Evolutionary conservation across 2,329 filamentous ascomycete genomes (phyloP).

Genomic region (Allantophomopsis cytisporea): DNA sequence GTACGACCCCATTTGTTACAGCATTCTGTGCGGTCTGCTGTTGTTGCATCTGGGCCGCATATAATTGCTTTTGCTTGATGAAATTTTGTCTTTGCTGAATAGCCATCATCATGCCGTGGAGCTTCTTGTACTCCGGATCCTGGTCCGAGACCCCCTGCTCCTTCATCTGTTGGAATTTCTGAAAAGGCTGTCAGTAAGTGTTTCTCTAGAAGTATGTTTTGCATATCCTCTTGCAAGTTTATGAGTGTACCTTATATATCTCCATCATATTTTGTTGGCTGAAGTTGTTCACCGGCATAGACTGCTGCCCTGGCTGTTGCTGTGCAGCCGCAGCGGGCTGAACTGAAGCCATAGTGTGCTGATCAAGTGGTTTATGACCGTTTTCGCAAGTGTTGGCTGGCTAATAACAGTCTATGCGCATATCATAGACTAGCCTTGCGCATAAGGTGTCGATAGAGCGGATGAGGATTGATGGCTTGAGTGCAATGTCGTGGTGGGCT

Average conservation of each 20-base stretch:
- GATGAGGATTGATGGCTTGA: slow-evolving; percentile 5
- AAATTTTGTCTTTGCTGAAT: slow-evolving; percentile 47
- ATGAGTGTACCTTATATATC: slow-evolving; percentile 42
- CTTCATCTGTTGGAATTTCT: slow-evolving; percentile 90
- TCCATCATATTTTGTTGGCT: slow-evolving; percentile 42
- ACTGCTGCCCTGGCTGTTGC: slow-evolving; percentile 45
- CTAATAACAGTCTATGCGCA: slow-evolving; percentile 13
- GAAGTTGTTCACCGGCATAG: slow-evolving; percentile 28
- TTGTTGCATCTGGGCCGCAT: slow-evolving; percentile 38
- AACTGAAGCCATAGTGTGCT: slow-evolving; percentile 61
- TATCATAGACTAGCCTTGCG: slow-evolving; percentile 20
- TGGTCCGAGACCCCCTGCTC: slow-evolving; percentile 64
- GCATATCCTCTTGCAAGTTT: slow-evolving; percentile 2
- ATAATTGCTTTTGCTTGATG: slow-evolving; percentile 28
- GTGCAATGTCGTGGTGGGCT: slow-evolving; percentile 6
- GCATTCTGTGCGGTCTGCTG: slow-evolving; percentile 41
- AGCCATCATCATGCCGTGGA: slow-evolving; percentile 58
- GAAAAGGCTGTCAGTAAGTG: slow-evolving; percentile 19
- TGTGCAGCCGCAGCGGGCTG: slow-evolving; percentile 59
- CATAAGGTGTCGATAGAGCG: slow-evolving; percentile 14
- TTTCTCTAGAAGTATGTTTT: slow-evolving; percentile 1
- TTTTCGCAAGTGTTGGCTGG: slow-evolving; percentile 5
- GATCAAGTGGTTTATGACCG: slow-evolving; percentile 3
- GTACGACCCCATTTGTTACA: slow-evolving; percentile 41
- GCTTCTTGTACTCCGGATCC: slow-evolving; percentile 81